A percentile compares a stretch with the other conserved stretches of the same genome.
Conservation (phyloP, 495 filamentous ascomycete species). For the Podospora conica region DNA sequence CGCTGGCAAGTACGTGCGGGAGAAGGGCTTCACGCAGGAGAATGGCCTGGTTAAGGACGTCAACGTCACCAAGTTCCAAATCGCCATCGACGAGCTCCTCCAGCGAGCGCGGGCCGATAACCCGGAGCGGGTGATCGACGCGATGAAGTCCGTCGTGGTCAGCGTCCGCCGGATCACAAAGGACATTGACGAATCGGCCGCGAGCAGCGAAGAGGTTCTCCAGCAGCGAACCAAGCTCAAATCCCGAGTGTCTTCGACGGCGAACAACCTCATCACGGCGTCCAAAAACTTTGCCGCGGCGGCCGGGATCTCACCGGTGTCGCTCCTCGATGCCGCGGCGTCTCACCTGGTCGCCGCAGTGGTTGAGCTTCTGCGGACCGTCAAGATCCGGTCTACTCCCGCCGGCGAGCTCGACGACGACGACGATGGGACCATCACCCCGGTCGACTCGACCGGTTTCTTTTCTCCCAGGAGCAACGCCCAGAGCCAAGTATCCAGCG, state of each 20-base stretch:
- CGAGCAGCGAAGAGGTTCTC: constrained; percentile 40
- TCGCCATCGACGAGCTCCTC: constrained; percentile 90
- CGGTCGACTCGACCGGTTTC: constrained; percentile 47
- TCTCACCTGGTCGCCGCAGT: constrained; percentile 81
- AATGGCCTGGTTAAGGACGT: constrained; percentile 82
- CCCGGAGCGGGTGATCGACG: constrained; percentile 62
- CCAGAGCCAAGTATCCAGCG: constrained; percentile 27
- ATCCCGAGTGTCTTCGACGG: constrained; percentile 74
- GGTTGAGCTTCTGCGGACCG: constrained; percentile 73
- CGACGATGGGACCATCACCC: constrained; percentile 54
- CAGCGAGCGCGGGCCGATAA: constrained; percentile 66
- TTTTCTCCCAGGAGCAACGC: constrained; percentile 43
- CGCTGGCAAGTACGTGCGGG: constrained; percentile 54
- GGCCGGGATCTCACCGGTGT: constrained; percentile 86
- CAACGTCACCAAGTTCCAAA: constrained; percentile 91
- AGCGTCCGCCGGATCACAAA: constrained; percentile 74
- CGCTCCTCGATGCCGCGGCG: constrained; percentile 89
- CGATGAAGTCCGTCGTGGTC: constrained; percentile 76
- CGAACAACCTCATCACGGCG: constrained; percentile 92
- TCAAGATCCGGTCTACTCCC: constrained; percentile 75
- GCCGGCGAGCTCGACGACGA: constrained; percentile 70
- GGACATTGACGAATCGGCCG: constrained; percentile 58
- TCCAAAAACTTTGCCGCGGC: constrained; percentile 81
- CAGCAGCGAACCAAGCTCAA: constrained; percentile 63
- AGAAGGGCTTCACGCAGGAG: constrained; percentile 63